Conservation (phyloP, 2,329 filamentous ascomycete species). For the Exophiala calicioides region DNA sequence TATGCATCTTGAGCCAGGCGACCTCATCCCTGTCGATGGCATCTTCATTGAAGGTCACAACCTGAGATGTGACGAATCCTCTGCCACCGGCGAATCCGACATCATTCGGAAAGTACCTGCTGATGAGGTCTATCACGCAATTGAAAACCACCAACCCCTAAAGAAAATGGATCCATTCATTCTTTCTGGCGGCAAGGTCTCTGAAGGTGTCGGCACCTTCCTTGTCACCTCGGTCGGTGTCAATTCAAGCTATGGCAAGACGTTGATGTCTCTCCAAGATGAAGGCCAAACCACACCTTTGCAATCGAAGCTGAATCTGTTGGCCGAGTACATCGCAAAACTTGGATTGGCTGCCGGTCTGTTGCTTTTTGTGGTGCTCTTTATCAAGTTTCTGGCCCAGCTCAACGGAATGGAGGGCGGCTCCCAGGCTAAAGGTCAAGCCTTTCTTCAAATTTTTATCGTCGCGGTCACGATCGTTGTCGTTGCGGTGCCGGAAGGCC, state of each 20-base stretch:
- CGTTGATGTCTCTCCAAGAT: constrained; percentile 74
- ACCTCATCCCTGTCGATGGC: constrained; percentile 72
- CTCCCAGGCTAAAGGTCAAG: constrained; percentile 55
- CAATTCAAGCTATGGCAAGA: constrained; percentile 74
- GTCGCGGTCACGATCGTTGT: constrained; percentile 61
- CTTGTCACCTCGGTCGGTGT: constrained; percentile 73
- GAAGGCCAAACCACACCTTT: constrained; percentile 76
- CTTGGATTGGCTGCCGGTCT: constrained; percentile 70
- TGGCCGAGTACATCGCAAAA: constrained; percentile 80
- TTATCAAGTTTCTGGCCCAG: constrained; percentile 73
- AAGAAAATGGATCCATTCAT: constrained; percentile 77
- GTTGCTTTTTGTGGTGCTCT: constrained; percentile 73
- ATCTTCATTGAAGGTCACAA: constrained; percentile 67
- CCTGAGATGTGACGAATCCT: constrained; percentile 71
- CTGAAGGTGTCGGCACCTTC: constrained; percentile 73
- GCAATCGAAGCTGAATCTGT: constrained; percentile 73
- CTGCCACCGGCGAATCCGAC: constrained; percentile 74
- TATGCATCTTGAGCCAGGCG: constrained; percentile 71
- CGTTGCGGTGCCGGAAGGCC: constrained; percentile 61
- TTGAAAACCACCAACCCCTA: constrained; percentile 61
- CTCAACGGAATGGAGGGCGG: constrained; percentile 54
- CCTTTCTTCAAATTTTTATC: constrained; percentile 61
- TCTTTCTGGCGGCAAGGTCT: constrained; percentile 74
- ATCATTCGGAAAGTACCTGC: constrained; percentile 67
- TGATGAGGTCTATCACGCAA: constrained; percentile 64